These are phyloP conservation scores for Vicia sativa DNA, from an alignment of 306 rosid species.

Conservation along the genomic window DNA sequence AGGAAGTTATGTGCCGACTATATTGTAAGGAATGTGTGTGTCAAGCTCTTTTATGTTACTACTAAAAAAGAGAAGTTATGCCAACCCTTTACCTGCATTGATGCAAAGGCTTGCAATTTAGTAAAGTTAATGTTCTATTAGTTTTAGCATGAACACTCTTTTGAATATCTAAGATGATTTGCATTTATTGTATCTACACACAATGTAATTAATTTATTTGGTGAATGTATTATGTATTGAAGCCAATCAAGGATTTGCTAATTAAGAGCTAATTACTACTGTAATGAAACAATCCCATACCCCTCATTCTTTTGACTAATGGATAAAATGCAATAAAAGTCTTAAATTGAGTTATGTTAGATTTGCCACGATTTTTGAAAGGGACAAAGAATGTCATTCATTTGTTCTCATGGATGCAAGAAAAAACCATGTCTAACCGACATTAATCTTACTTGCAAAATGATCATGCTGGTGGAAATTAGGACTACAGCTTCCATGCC, in stretches of 20 bases:
- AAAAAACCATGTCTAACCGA: background rate
- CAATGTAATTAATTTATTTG: background rate
- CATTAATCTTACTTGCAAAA: background rate
- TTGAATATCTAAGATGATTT: no score
- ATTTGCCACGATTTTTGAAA: background rate
- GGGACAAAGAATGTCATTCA: background rate
- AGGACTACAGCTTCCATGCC: background rate
- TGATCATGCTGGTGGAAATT: background rate
- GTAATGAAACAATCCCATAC: background rate
- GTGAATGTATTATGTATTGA: constrained; percentile 1
- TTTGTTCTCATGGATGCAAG: background rate
- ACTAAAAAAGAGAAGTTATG: background rate
- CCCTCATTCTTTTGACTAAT: background rate
- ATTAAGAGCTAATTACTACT: background rate
- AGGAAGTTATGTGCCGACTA: constrained; percentile 5
- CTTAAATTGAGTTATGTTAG: background rate
- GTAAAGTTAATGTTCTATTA: constrained; percentile 4
- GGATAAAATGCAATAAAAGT: background rate
- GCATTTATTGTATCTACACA: background rate
- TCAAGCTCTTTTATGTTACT: background rate
- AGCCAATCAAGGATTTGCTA: background rate
- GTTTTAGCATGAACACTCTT: constrained; percentile 1
- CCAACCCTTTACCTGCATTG: constrained; percentile 3
- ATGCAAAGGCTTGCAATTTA: constrained; percentile 13
- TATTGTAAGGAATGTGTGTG: constrained; percentile 18